Percentiles rank a stretch among this genome's conserved stretches.
Evolutionary conservation across 2,329 filamentous ascomycete genomes (phyloP).

Genomic region (Scedosporium dehoogii): DNA sequence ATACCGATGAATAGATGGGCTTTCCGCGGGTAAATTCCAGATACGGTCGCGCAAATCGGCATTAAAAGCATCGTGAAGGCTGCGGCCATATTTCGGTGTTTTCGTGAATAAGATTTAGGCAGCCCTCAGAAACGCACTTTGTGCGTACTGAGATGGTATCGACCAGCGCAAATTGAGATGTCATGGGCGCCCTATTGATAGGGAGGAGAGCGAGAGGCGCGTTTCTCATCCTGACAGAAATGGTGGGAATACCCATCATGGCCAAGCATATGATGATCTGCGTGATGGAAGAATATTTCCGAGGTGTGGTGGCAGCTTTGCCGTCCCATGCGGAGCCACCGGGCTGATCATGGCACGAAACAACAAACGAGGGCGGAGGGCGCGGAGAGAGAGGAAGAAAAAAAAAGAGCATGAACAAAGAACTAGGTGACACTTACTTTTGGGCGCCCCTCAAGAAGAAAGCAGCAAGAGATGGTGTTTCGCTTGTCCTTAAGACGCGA

Average conservation of each 20-base stretch:
- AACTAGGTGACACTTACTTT: not conserved
- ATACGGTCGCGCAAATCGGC: too few relatives aligned
- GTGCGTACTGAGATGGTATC: too few relatives aligned
- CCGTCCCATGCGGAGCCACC: not conserved
- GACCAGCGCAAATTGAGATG: too few relatives aligned
- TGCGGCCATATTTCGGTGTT: too few relatives aligned
- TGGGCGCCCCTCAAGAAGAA: not conserved
- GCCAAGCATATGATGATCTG: not conserved
- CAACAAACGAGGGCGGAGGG: conserved; percentile 4
- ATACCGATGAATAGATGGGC: too few relatives aligned
- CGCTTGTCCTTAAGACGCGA: not conserved
- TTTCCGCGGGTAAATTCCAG: too few relatives aligned
- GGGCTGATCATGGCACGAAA: not conserved
- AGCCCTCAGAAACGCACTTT: too few relatives aligned
- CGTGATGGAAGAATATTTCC: not conserved
- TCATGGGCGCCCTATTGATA: too few relatives aligned
- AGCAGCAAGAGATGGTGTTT: not conserved
- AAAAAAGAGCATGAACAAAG: conserved; percentile 8
- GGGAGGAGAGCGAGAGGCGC: too few relatives aligned
- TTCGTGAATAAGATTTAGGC: too few relatives aligned
- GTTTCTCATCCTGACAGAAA: too few relatives aligned
- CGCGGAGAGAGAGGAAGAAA: conserved; percentile 10
- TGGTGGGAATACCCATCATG: not conserved
- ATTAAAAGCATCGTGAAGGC: too few relatives aligned
- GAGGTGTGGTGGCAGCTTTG: not conserved